Evolutionary conservation across 2,329 filamentous ascomycete genomes (phyloP), one percentile per base, ranked within the genome.

Genomic region (Xylaria multiplex): DNA sequence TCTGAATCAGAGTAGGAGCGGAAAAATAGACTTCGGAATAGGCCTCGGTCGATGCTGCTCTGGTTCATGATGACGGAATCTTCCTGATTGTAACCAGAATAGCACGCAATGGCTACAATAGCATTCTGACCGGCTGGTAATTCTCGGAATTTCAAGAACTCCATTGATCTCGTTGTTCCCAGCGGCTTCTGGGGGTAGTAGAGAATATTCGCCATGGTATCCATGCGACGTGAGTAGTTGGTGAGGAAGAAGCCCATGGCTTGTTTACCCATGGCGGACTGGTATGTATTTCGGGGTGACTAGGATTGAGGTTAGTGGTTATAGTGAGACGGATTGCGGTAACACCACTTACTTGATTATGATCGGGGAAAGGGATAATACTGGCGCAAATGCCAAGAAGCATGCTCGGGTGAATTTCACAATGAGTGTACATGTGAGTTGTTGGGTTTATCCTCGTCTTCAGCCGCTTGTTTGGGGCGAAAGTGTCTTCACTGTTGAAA

Each of bases 11-110:
- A 96, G 81, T 99, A 99, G 11, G 95, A 93, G 72, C 96, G 90
- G 87, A 97, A 99, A 84, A 98, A 99, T 61, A 99, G 82, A 86
- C 93, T 97, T 76, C 96, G 89, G 90, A 99, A 99, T 4, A 99
- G 85, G 69, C 96, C 96, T 76, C 96, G 92, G 79, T 99, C 96
- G 75, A 99, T 98, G 80, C 93, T 97, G 82, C 93, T 97, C 83
- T 99, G 96, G 80, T 99, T 99, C 96, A 99, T 98, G 75, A 99
- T 97, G 72, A 99, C 95, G 72, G 96, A 99, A 89, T 99, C 96
- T 93, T 99, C 96, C 79, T 99, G 96, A 81, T 99, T 99, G 84
- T 99, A 99, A 66, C 96, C 96, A 61, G 94, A 97, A 81, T 99
- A 99, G 79, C 92, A 96, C 66, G 93, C 90, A 81, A 99, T 99